These are phyloP conservation scores for Ottelia alismoides DNA, from an alignment of 106 monocot species.

Conservation along the genomic window DNA sequence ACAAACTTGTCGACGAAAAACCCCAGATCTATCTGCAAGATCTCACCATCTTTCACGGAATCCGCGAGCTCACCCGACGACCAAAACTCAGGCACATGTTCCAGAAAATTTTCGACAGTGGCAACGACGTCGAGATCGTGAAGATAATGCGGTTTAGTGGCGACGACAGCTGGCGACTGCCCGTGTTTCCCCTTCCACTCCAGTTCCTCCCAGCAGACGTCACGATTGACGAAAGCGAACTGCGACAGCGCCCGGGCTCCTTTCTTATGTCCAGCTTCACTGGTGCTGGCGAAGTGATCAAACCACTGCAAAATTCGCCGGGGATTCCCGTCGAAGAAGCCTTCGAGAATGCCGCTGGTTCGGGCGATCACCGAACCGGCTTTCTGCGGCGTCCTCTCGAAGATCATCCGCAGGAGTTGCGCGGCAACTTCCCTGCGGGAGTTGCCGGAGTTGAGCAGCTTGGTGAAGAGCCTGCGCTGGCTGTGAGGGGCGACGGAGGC, in stretches of 20 bases:
- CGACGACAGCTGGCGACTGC: constrained; percentile 91
- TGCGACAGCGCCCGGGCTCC: constrained; percentile 72
- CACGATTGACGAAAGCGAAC: constrained; percentile 85
- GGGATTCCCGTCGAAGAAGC: constrained; percentile 76
- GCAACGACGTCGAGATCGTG: constrained; percentile 65
- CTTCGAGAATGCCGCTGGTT: constrained; percentile 51
- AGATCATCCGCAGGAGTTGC: constrained; percentile 53
- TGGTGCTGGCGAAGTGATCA: constrained; percentile 60
- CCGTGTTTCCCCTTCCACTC: constrained; percentile 96
- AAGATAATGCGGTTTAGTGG: constrained; percentile 97
- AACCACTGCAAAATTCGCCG: constrained; percentile 80
- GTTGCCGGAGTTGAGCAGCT: constrained; percentile 30
- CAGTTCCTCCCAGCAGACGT: constrained; percentile 94
- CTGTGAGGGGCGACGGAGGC: constrained; percentile 26
- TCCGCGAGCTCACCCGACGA: constrained; percentile 80
- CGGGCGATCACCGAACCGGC: constrained; percentile 53
- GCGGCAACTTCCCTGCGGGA: constrained; percentile 47
- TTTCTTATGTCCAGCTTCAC: constrained; percentile 73
- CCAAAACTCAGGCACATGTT: constrained; percentile 92
- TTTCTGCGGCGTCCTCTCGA: constrained; percentile 50
- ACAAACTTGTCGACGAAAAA: constrained; percentile 75
- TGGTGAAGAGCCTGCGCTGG: constrained; percentile 37
- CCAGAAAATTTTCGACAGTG: constrained; percentile 87
- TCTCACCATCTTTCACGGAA: constrained; percentile 79
- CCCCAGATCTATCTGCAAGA: constrained; percentile 51